Evolutionary conservation across 495 filamentous ascomycete genomes (phyloP), one percentile per base, ranked within the genome.

Genomic region (Evansstolkia leycettana): DNA sequence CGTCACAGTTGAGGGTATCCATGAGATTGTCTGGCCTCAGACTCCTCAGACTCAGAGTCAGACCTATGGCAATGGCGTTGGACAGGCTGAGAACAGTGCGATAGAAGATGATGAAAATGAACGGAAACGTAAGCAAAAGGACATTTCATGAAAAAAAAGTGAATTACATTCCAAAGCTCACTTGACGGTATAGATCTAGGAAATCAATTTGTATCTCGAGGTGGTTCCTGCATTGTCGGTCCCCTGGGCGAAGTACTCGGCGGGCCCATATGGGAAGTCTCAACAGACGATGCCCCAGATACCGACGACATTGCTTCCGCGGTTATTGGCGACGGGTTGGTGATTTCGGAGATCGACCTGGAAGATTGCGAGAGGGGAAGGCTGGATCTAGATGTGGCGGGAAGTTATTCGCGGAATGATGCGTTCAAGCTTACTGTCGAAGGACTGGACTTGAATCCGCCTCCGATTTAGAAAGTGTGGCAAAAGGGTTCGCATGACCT

Each of bases 381-480:
- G 36, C 52, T 79, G 17, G 74, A 82, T 52, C 41, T 79, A 18
- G 84, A 90, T 54, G 71, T 82, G 33, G 81, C 78, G 7, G 84
- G 82, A 3, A 79, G 75, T 46, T 90, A 87, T 57, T 80, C 80
- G n/a, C 63, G 83, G 29, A 85, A 78, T 41, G 85, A 94, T 58
- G 65, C 80, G 2, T 92, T 94, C 55, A 76, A 78, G 50, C 61
- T 94, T 28, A 75, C 67, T 0, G 84, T 92, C 3, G 70, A 78
- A 31, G 85, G 84, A 2, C 41, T 83, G 39, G 80, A 88, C 52
- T 48, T 94, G 39, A 71, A 68, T 42, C 84, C 85, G 16, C 75
- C 85, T 29, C 80, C 78, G 12, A 5, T 23, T 23, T 23, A 23
- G 20, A 5, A 9, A 23, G 9, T 9, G 4, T 23, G 20, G 20